phyloP scores from a whole-genome alignment of 768 basidiomycete genomes.

The Dendrothele bispora region DNA sequence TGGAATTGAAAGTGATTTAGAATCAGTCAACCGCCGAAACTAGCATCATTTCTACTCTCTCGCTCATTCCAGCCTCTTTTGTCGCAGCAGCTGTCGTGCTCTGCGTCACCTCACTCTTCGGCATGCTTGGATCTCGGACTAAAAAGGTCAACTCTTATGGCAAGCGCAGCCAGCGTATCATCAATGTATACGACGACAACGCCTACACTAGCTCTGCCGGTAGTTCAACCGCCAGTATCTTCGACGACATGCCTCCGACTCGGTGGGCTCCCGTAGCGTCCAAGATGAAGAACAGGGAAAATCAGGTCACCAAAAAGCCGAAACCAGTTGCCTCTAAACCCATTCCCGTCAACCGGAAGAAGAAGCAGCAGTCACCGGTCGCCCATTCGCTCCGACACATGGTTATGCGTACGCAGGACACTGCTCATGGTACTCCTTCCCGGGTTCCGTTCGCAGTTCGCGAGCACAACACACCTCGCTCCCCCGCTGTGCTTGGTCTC shows the following conservation, averaged over 20 bases:
- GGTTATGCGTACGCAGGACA: conserved; percentile 3
- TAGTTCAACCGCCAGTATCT: conserved; percentile 33
- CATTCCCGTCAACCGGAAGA: conserved; percentile 20
- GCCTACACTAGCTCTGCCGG: conserved; percentile 34
- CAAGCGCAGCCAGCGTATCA: conserved; percentile 59
- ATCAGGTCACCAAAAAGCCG: conserved; percentile 29
- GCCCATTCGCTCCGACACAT: conserved; percentile 3
- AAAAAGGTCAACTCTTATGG: conserved; percentile 70
- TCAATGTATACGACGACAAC: too few relatives aligned
- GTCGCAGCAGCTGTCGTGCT: conserved; percentile 2
- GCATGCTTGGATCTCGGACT: conserved; percentile 61
- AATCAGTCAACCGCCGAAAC: too few relatives aligned
- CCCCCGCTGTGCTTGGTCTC: conserved; percentile 34
- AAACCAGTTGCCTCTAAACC: conserved; percentile 36
- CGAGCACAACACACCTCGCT: conserved; percentile 33
- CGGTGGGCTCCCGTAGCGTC: conserved; percentile 37
- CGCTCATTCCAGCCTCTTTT: conserved; percentile 8
- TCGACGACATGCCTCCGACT: conserved; percentile 42
- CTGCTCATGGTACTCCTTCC: conserved; percentile 3
- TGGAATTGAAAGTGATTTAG: conserved; percentile 10
- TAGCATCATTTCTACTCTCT: conserved; percentile 13
- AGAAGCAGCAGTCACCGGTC: conserved; percentile 14
- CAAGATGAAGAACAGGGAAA: conserved; percentile 50
- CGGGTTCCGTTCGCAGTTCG: conserved; percentile 43
- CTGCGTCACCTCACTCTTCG: neutral